Percentiles rank a stretch among this genome's conserved stretches.
Evolutionary conservation across 1,139 yeast species (phyloP).

Genomic region (Geotrichum candidum): DNA sequence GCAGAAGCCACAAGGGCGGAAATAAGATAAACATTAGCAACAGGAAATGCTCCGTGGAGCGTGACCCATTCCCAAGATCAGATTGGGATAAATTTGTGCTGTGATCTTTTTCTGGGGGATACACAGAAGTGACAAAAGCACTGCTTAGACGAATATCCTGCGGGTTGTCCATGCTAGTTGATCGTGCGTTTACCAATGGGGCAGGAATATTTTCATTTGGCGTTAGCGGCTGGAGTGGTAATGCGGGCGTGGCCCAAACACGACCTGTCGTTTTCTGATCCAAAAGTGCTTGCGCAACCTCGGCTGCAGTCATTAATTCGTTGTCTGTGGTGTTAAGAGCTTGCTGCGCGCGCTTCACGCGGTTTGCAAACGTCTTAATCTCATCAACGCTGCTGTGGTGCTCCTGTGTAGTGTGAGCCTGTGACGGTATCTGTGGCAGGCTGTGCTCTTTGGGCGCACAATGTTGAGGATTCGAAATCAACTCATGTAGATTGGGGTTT

Average conservation of each 20-base stretch:
- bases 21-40: constrained; percentile 11
- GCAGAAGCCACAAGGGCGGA: constrained; percentile 18
- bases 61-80: neutral
- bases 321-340: constrained; percentile 4
- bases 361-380: constrained; percentile 1
- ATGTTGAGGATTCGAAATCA: neutral
- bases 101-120: neutral
- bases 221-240: neutral
- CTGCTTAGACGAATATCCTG: neutral
- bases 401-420: neutral
- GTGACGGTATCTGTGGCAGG: neutral
- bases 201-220: neutral
- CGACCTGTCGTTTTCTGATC: constrained; percentile 1
- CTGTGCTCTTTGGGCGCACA: neutral
- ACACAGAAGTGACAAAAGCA: neutral
- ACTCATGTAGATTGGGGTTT: constrained; percentile 3
- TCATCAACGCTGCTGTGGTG: neutral
- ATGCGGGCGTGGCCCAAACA: neutral
- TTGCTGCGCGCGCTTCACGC: constrained; percentile 5
- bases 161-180: neutral
- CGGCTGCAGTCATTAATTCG: constrained; percentile 9
- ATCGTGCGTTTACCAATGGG: neutral
- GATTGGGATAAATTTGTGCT: neutral
- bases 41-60: constrained; percentile 10
- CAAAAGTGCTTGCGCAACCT: constrained; percentile 7